Base-by-base conservation (phyloP, 202 grass and related monocot species). In the Bolboschoenoplectus hybrid region DNA sequence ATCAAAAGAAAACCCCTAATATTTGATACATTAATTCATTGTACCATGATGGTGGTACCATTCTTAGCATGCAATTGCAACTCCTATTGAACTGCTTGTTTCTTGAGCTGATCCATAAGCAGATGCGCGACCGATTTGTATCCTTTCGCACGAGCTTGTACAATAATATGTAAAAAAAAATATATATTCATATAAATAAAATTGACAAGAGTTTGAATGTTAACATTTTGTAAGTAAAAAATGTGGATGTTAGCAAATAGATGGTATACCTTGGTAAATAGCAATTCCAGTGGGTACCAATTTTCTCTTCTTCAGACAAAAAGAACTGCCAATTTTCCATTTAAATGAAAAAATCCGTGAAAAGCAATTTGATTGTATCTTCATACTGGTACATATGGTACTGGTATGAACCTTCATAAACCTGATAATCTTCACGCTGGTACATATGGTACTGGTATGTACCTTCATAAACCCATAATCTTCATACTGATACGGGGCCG, bases 221-320 rank as follows among this genome's bases (percentile, higher is more conserved):
- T 26, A 77, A 85, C 47, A 78, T 3, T 9, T 6, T 86, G 26
- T 19, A 16, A 58, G 0, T 16, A 84, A 34, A 64, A 41, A 9
- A 67, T 41, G 17, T 69, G 39, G 52, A 36, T 41, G 19, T 20
- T 7, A 20, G 1, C 43, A 11, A 63, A 41, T 13, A 20, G 19
- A 62, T 79, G 72, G 62, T 91, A 72, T 78, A 94, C 95, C 92
- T 62, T 90, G 45, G 57, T 90, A 97, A 90, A 97, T 97, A n/a
- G 95, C 95, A 80, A 97, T 93, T 41, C 95, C 92, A 12, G 92
- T 91, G n/a, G 92, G 95, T 52, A 73, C 69, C 68, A 97, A 85
- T 84, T 97, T 97, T 88, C 88, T 89, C 83, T 90, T 97, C 89
- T 91, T 97, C 85, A 97, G 83, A 76, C 91, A 97, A 58, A 97